These are phyloP conservation scores for Lactarius psammicola DNA, from an alignment of 768 basidiomycete species.

Conservation along the genomic window DNA sequence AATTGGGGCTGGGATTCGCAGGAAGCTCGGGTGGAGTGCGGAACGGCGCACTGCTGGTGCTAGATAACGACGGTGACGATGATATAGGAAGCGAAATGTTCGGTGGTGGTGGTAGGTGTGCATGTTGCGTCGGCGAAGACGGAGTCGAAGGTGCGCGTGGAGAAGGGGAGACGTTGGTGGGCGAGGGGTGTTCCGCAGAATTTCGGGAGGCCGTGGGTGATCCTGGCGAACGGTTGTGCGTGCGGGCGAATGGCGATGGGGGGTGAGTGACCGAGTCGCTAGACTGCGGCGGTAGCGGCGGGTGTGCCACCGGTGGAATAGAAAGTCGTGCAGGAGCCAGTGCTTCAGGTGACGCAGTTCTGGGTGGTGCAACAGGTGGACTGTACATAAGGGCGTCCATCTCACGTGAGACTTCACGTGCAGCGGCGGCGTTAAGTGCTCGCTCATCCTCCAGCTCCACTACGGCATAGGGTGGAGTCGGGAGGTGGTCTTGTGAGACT, in stretches of 20 bases:
- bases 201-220: conserved; percentile 17
- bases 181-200: conserved; percentile 5
- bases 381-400: conserved; percentile 54
- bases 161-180: background rate
- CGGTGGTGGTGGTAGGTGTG: conserved; percentile 17
- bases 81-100: conserved; percentile 17
- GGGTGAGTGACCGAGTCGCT: conserved; percentile 30
- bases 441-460: conserved; percentile 46
- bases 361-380: conserved; percentile 31
- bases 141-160: background rate
- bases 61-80: conserved; percentile 29
- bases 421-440: conserved; percentile 63
- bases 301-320: conserved; percentile 33
- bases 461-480: conserved; percentile 22
- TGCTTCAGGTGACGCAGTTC: conserved; percentile 20
- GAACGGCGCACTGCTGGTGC: conserved; percentile 35
- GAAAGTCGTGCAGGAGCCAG: conserved; percentile 41
- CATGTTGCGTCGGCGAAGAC: conserved; percentile 16
- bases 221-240: conserved; percentile 9
- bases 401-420: conserved; percentile 64
- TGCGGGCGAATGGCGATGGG: conserved; percentile 30
- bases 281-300: conserved; percentile 28
- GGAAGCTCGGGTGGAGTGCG: conserved; percentile 51
- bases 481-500: conserved; percentile 7
- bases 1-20: conserved; percentile 30